These are phyloP conservation scores for Lumnitzera racemosa DNA, from an alignment of 345 rosid genomes.

Conservation along the genomic window DNA sequence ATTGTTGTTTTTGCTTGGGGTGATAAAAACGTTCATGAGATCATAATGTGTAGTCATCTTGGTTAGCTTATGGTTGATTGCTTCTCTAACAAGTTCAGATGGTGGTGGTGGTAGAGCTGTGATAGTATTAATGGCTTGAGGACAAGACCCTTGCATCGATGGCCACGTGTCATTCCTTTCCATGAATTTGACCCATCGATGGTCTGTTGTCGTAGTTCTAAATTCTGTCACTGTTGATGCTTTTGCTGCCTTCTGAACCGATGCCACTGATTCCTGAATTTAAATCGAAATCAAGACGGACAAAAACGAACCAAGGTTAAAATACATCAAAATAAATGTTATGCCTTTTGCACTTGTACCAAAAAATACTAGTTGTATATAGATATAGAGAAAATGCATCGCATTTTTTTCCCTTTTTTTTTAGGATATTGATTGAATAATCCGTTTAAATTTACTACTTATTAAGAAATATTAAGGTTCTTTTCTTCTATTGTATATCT, in stretches of 20 bases:
- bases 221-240: slow-evolving; percentile 25
- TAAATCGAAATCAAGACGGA: not conserved
- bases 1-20: slow-evolving; percentile 14
- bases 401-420: not conserved
- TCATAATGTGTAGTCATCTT: slow-evolving; percentile 22
- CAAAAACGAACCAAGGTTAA: not conserved
- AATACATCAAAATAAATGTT: not conserved
- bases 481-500: too few species aligned
- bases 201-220: slow-evolving; percentile 11
- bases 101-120: slow-evolving; percentile 23
- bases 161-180: slow-evolving; percentile 70
- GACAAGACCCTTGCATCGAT: slow-evolving; percentile 43
- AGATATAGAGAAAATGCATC: too few species aligned
- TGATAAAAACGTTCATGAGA: slow-evolving; percentile 22
- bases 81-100: not conserved
- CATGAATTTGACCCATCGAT: slow-evolving; percentile 40
- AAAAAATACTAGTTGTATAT: too few species aligned
- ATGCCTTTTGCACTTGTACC: not conserved
- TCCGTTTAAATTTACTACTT: too few species aligned
- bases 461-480: too few species aligned
- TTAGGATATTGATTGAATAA: not conserved
- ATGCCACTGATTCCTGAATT: slow-evolving; percentile 34
- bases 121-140: slow-evolving; percentile 32
- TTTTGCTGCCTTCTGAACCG: slow-evolving; percentile 29
- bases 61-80: not conserved